Conservation (phyloP, 1,139 yeast genomes). For the Komagataea norvegica region DNA sequence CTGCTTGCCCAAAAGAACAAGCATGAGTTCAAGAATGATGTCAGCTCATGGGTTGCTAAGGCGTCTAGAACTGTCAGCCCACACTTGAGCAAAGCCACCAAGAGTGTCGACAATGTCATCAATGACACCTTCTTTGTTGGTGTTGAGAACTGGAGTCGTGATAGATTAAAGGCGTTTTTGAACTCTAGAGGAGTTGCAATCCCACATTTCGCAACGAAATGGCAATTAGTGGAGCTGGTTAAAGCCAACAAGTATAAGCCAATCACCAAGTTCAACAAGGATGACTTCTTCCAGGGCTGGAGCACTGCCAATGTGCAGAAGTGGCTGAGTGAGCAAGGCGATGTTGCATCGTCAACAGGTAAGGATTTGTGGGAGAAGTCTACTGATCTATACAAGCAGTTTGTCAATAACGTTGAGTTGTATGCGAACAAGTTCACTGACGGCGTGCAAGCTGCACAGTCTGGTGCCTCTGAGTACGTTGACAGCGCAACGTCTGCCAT, state of each 20-base stretch:
- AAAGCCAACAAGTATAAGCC: constrained; percentile 42
- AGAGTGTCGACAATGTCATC: constrained; percentile 31
- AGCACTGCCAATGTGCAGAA: constrained; percentile 35
- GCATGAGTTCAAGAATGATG: constrained; percentile 33
- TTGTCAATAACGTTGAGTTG: constrained; percentile 12
- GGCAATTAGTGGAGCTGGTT: constrained; percentile 45
- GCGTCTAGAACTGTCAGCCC: constrained; percentile 32
- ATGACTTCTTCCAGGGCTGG: constrained; percentile 44
- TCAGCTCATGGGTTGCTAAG: constrained; percentile 35
- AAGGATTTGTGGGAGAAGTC: constrained; percentile 36
- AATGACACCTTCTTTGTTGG: constrained; percentile 44
- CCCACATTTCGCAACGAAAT: constrained; percentile 42
- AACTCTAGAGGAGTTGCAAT: constrained; percentile 46
- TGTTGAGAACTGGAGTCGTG: constrained; percentile 44
- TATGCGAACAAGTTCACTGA: constrained; percentile 16
- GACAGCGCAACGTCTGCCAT: constrained; percentile 18
- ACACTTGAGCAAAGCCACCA: constrained; percentile 29
- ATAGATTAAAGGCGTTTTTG: constrained; percentile 46
- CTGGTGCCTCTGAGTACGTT: constrained; percentile 6
- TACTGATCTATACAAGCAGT: constrained; percentile 20
- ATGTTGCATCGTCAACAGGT: constrained; percentile 32
- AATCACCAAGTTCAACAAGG: constrained; percentile 32
- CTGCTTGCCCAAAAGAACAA: constrained; percentile 36
- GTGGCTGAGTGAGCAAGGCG: constrained; percentile 37
- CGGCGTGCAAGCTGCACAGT: constrained; percentile 17